Percentiles rank a stretch among this genome's conserved stretches.
These are phyloP conservation scores for Rhizopogon vinicolor DNA, from an alignment of 768 basidiomycete genomes.

Conservation along the genomic window DNA sequence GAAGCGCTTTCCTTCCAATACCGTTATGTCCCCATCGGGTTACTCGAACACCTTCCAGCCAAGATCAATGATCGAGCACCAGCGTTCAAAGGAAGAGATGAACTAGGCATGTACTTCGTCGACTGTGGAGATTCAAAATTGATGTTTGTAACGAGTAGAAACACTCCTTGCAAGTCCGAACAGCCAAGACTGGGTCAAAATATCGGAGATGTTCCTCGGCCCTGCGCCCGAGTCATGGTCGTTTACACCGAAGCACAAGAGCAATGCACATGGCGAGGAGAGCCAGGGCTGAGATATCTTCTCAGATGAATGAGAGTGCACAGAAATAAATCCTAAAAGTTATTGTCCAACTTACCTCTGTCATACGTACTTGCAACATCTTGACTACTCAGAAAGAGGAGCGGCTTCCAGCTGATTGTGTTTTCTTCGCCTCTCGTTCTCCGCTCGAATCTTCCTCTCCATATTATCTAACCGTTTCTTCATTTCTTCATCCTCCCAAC, in stretches of 20 bases:
- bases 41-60: conserved; percentile 78
- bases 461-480: conserved; percentile 17
- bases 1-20: conserved; percentile 96
- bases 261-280: conserved; percentile 69
- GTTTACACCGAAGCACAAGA: conserved; percentile 94
- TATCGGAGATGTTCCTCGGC: conserved; percentile 94
- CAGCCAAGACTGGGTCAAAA: conserved; percentile 85
- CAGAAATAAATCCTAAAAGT: not conserved
- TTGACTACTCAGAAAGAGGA: not conserved
- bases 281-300: conserved; percentile 45
- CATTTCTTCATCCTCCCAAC: conserved; percentile 19
- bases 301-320: not conserved
- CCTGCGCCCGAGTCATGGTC: conserved; percentile 77
- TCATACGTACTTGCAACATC: not conserved
- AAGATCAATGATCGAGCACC: conserved; percentile 90
- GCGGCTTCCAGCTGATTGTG: not conserved
- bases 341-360: not conserved
- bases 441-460: conserved; percentile 22
- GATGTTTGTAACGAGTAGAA: conserved; percentile 42
- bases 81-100: conserved; percentile 80
- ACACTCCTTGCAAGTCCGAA: conserved; percentile 77
- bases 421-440: conserved; percentile 20
- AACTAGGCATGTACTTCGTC: conserved; percentile 60
- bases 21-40: conserved; percentile 91
- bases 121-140: not conserved